Conservation (phyloP, 108 stramenopile species). For the Cylindrotheca fusiformis region DNA sequence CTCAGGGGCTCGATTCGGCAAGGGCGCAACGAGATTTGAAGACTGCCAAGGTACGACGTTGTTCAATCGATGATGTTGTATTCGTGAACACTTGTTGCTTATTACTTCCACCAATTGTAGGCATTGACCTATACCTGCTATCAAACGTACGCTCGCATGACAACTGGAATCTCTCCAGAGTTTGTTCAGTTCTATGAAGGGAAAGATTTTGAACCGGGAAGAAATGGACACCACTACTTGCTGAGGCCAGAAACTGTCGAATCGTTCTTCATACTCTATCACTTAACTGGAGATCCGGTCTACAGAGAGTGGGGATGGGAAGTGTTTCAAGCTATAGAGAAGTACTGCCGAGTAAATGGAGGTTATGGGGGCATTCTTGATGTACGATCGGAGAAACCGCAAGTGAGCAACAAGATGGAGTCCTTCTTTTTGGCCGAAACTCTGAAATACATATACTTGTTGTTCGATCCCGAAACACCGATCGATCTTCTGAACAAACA, state of each 20-base stretch:
- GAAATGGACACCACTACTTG: conserved; percentile 76
- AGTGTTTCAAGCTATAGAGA: conserved; percentile 90
- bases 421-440: conserved; percentile 97
- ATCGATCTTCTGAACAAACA: conserved; percentile 82
- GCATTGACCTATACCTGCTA: conserved; percentile 95
- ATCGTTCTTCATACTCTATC: conserved; percentile 56
- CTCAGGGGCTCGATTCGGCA: conserved; percentile 46
- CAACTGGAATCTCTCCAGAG: conserved; percentile 91
- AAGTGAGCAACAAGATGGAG: conserved; percentile 88
- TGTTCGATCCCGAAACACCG: conserved; percentile 90
- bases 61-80: background rate
- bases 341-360: conserved; percentile 72
- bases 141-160: conserved; percentile 86
- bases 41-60: conserved; percentile 43
- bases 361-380: conserved; percentile 81
- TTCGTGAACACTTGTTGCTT: background rate
- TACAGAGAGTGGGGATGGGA: conserved; percentile 98
- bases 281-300: conserved; percentile 89
- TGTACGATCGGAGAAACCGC: conserved; percentile 40
- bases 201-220: conserved; percentile 64
- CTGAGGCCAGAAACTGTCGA: conserved; percentile 93
- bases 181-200: conserved; percentile 53
- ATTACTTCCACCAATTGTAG: conserved; percentile 22
- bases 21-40: conserved; percentile 82
- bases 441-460: conserved; percentile 93